These are phyloP conservation scores for Scheffersomyces stambukii DNA, from an alignment of 1,139 yeast species.

Conservation along the genomic window DNA sequence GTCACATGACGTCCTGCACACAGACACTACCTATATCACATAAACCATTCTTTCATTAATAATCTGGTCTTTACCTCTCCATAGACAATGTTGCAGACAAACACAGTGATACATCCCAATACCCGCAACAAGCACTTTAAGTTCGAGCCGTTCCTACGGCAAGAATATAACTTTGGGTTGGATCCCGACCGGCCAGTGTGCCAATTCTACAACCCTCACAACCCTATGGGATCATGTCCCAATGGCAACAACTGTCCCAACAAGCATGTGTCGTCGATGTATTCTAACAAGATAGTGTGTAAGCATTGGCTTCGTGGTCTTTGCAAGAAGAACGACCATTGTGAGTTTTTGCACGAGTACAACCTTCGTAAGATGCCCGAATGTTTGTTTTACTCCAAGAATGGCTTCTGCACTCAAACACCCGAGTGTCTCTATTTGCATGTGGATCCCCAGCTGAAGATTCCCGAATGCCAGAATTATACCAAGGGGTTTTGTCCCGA, in stretches of 20 bases:
- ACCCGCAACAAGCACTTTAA: constrained; percentile 51
- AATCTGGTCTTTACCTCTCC: too few relatives aligned
- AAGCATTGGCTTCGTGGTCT: constrained; percentile 98
- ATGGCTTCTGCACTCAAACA: constrained; percentile 90
- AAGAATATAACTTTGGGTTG: constrained; percentile 77
- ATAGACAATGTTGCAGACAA: constrained; percentile 15
- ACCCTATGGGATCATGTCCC: constrained; percentile 69
- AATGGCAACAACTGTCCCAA: constrained; percentile 80
- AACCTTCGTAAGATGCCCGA: constrained; percentile 96
- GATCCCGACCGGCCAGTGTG: constrained; percentile 92
- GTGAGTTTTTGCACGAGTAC: constrained; percentile 95
- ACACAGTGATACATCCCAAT: constrained; percentile 42
- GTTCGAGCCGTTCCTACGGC: constrained; percentile 78
- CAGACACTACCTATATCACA: too few relatives aligned
- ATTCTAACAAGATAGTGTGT: constrained; percentile 81
- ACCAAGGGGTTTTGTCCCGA: constrained; percentile 88
- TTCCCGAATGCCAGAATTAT: constrained; percentile 83
- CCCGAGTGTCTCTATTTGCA: constrained; percentile 94
- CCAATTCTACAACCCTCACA: constrained; percentile 59
- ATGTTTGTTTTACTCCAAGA: constrained; percentile 80
- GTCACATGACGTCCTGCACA: too few relatives aligned
- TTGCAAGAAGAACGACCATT: constrained; percentile 94
- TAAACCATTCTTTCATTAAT: too few relatives aligned
- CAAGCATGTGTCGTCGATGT: constrained; percentile 81
- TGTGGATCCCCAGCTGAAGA: constrained; percentile 82